Evolutionary conservation across 192 early-diverging fungal genomes (phyloP).

Genomic region (Gonapodya prolifera): DNA sequence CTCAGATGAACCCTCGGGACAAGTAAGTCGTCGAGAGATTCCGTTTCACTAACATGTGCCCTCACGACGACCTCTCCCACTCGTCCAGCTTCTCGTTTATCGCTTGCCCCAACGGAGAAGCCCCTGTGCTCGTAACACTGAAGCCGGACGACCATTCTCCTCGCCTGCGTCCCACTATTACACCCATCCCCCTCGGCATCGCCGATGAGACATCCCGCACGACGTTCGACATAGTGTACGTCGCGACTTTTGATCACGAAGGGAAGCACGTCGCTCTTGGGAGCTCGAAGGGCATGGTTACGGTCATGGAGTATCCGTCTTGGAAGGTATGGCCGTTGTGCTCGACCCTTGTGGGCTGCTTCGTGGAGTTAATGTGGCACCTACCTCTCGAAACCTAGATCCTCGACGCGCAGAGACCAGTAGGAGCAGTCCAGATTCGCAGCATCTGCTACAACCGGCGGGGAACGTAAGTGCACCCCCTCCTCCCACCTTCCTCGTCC

Average conservation of each 20-base stretch:
- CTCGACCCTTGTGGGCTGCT: too few relatives aligned
- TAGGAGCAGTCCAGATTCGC: neutral
- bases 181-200: neutral
- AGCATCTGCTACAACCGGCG: neutral
- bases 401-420: neutral
- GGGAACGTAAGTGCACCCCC: neutral
- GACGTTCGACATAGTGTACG: neutral
- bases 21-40: conserved; percentile 26
- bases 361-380: too few relatives aligned
- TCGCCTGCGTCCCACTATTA: neutral
- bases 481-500: too few relatives aligned
- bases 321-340: neutral
- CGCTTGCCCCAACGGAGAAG: conserved; percentile 11
- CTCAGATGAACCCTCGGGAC: conserved; percentile 68
- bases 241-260: neutral
- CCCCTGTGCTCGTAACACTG: conserved; percentile 10
- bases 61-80: neutral
- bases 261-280: neutral
- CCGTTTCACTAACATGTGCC: neutral
- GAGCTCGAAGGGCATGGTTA: neutral
- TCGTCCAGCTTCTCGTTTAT: conserved; percentile 14
- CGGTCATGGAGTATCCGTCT: neutral
- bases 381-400: neutral
- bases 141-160: neutral
- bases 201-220: neutral